A percentile compares a stretch with the other conserved stretches of the same genome.
Evolutionary conservation across 306 rosid species (phyloP).

Genomic region (Pterocarpus macrocarpus): DNA sequence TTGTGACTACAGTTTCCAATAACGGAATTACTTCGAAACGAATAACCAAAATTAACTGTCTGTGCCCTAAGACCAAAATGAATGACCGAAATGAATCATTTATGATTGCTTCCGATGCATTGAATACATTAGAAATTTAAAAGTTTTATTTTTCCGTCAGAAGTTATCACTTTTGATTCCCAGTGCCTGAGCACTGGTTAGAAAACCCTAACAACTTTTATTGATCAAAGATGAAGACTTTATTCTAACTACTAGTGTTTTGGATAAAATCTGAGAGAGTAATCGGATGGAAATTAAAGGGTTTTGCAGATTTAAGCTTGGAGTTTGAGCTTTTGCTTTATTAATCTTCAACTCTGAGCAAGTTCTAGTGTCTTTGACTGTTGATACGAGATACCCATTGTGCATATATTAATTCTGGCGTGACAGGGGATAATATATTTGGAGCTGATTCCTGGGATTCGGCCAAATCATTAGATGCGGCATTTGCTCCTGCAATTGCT

Average conservation of each 20-base stretch:
- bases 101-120: no score
- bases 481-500: slow-evolving; percentile 78
- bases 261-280: neutral
- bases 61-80: neutral
- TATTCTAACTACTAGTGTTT: neutral
- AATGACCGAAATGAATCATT: no score
- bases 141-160: no score
- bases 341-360: neutral
- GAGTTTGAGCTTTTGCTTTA: neutral
- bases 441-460: slow-evolving; percentile 71
- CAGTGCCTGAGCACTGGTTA: no score
- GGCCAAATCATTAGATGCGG: slow-evolving; percentile 70
- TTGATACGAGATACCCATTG: neutral
- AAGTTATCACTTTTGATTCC: no score
- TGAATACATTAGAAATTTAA: no score
- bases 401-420: slow-evolving; percentile 25
- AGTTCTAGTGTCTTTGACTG: neutral
- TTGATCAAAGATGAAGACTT: slow-evolving; percentile 5
- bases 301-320: neutral
- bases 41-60: neutral
- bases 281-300: neutral
- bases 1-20: neutral
- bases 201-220: neutral
- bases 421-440: slow-evolving; percentile 76
- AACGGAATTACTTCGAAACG: neutral